These are phyloP conservation scores for Cercophora samala DNA, from an alignment of 495 filamentous ascomycete species.

Conservation along the genomic window DNA sequence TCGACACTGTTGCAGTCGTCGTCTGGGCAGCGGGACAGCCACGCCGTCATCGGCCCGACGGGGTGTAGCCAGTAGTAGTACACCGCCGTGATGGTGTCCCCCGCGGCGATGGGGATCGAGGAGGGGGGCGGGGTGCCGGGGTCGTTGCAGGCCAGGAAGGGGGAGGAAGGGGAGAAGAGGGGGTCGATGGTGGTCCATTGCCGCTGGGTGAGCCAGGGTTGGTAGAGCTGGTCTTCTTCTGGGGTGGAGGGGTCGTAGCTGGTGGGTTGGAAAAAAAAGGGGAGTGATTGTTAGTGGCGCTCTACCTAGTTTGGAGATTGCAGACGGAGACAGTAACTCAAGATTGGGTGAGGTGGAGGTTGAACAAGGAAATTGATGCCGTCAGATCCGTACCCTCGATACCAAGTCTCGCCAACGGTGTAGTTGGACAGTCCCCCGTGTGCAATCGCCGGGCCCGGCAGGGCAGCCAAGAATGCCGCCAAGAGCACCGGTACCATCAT, in stretches of 20 bases:
- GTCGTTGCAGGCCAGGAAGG: conserved; percentile 42
- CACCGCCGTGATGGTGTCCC: conserved; percentile 44
- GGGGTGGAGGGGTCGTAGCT: conserved; percentile 44
- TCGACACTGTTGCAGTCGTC: conserved; percentile 40
- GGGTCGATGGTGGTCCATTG: conserved; percentile 46
- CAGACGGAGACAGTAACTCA: not conserved
- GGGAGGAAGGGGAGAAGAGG: conserved; percentile 39
- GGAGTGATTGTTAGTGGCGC: not conserved
- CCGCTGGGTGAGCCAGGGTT: conserved; percentile 46
- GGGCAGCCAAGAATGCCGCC: conserved; percentile 25
- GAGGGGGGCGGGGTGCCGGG: conserved; percentile 41
- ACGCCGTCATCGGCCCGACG: conserved; percentile 50
- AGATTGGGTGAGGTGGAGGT: not conserved
- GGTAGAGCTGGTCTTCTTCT: conserved; percentile 34
- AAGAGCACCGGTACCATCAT: conserved; percentile 27
- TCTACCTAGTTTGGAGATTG: not conserved
- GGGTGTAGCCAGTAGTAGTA: conserved; percentile 55
- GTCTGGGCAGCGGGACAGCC: conserved; percentile 44
- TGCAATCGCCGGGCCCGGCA: conserved; percentile 28
- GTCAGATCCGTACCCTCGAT: conserved; percentile 38
- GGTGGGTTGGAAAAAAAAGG: no score
- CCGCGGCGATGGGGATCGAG: conserved; percentile 43
- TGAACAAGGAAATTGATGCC: not conserved
- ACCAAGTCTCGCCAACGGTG: conserved; percentile 49
- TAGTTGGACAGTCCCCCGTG: conserved; percentile 50